Conservation (phyloP, 2,329 filamentous ascomycete species). For the Tolypocladium cylindrosporum region DNA sequence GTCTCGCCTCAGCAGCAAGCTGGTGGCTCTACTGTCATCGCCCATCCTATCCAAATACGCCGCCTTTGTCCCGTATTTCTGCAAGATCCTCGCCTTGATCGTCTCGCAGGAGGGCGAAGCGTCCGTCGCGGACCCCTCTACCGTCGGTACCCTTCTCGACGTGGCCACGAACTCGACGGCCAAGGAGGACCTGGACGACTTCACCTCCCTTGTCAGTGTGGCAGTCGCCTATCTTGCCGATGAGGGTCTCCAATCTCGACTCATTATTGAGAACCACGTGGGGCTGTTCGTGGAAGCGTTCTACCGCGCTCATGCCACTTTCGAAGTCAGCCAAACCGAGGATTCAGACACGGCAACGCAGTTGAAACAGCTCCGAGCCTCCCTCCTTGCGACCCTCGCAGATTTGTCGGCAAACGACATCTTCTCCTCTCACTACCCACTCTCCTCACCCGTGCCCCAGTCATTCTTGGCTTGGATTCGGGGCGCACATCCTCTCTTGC, state of each 20-base stretch:
- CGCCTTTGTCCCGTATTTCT: constrained; percentile 39
- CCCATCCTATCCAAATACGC: constrained; percentile 30
- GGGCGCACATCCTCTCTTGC: constrained; percentile 30
- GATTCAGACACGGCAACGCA: constrained; percentile 33
- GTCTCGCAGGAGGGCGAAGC: constrained; percentile 41
- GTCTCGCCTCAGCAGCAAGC: constrained; percentile 35
- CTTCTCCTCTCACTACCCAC: constrained; percentile 31
- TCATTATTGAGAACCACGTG: constrained; percentile 31
- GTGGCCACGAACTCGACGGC: constrained; percentile 32
- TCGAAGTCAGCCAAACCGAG: constrained; percentile 28
- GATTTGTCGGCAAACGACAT: constrained; percentile 40
- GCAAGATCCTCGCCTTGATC: constrained; percentile 46
- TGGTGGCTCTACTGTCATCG: constrained; percentile 39
- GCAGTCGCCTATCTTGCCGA: constrained; percentile 47
- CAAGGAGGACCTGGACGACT: constrained; percentile 42
- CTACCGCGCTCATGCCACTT: constrained; percentile 33
- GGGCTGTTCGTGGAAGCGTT: constrained; percentile 37
- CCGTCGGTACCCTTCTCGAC: constrained; percentile 38
- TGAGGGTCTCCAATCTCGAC: constrained; percentile 36
- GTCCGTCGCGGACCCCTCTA: constrained; percentile 30
- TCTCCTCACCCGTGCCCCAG: constrained; percentile 30
- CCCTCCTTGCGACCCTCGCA: constrained; percentile 40
- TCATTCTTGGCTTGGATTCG: constrained; percentile 38
- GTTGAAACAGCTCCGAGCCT: constrained; percentile 36
- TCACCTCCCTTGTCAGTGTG: constrained; percentile 38